Evolutionary conservation across 495 filamentous ascomycete species (phyloP), one percentile per base, ranked within the genome.

Genomic region (Xanthoparmelia taractica): DNA sequence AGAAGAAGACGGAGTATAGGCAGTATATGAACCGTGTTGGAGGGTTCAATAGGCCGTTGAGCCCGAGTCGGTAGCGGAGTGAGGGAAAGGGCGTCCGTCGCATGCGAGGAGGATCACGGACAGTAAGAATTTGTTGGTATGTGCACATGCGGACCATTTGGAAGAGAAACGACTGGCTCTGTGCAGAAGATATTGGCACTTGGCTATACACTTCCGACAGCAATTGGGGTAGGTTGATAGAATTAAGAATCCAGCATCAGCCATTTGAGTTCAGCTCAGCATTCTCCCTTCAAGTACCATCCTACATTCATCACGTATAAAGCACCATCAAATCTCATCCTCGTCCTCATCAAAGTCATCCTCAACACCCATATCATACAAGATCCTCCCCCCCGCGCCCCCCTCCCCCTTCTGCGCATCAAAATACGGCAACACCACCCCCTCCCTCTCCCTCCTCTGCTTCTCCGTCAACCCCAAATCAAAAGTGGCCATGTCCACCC

Each of bases 291-390:
- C n/a, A n/a, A n/a, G n/a, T n/a, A n/a, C n/a, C n/a, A n/a, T n/a
- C n/a, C n/a, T n/a, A n/a, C n/a, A n/a, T n/a, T n/a, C n/a, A n/a
- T n/a, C n/a, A 17, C 41, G 4, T n/a, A 18, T 23, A 2, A 18
- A 41, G 13, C 38, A 5, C 38, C 34, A 36, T 12, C 12, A 50
- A 27, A 29, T 92, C 29, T 98, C 95, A 79, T 98, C 94, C 71
- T 98, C 95, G 75, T 97, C 95, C 65, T 97, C 94, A 71, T 98
- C 94, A 74, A 96, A 98, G 75, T 98, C 95, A 77, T 98, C 94
- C 77, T 96, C 95, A 59, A 84, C 82, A 36, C 93, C 94, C 87
- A 97, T 94, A 59, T 96, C 92, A 76, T 97, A 97, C 69, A 98
- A 70, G 59, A 98, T 98, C 65, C 92, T 80, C 0, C 95, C 94